Evolutionary conservation across 116 monocot genomes (phyloP), one percentile per base, ranked within the genome.

Genomic region (Trichopus zeylanicus): DNA sequence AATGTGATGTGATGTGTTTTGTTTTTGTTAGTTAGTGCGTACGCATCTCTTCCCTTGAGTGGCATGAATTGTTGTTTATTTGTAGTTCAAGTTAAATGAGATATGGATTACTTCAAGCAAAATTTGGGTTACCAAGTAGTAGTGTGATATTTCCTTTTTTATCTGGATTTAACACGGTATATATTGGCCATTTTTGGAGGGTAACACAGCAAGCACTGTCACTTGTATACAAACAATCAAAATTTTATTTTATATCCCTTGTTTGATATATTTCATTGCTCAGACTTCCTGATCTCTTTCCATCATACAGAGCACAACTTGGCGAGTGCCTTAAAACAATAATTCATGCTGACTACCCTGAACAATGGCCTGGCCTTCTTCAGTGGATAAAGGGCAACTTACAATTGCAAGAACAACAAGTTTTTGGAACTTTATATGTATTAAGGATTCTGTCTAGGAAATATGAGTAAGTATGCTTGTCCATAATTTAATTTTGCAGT

Each of bases 281-380:
- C 6, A 24, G 49, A 24, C 8, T 24, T 49, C 19, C 48, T 49
- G 24, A 49, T 49, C 3, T 20, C 23, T 62, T 31, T 61, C 3
- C 48, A 3, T 19, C 56, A 48, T 57, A 51, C 72, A 99, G 99
- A 72, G 73, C 68, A 20, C 99, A 92, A 55, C 80, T 99, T 66
- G 99, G 89, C 24, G 92, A 99, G 66, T 87, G 92, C 48, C 73
- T 99, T 57, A 92, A 99, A 68, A 88, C 92, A 35, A 80, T 92
- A 25, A 76, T 88, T 26, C 78, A 92, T 70, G 75, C 80, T 47
- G 99, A 99, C 78, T 99, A 99, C 64, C 99, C 99, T 23, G 92
- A 99, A 51, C 82, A 89, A 29, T 99, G 99, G 88, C 88, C 92
- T 38, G 46, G 66, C 28, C 88, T 86, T 70, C 83, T 92, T 56